Conservation (phyloP, 345 rosid genomes). For the Melaleuca quinquenervia region DNA sequence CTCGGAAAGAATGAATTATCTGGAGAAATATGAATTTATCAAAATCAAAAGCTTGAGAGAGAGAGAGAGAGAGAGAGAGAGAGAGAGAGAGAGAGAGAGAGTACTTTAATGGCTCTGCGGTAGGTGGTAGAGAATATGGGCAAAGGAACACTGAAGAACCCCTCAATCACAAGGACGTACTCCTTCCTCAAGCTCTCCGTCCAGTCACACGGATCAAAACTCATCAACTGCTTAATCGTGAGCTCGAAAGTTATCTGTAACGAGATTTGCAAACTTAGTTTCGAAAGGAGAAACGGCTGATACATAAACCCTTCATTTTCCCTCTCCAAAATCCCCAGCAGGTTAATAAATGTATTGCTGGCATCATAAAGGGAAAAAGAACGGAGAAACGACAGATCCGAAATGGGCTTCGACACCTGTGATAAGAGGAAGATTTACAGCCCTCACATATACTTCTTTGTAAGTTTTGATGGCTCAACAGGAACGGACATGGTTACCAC, state of each 20-base stretch:
- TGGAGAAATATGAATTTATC: background rate
- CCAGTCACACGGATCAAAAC: constrained; percentile 89
- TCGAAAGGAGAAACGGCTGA: background rate
- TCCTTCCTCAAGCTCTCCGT: constrained; percentile 79
- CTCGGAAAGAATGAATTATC: background rate
- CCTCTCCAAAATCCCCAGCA: constrained; percentile 8
- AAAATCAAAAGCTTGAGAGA: background rate
- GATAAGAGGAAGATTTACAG: background rate
- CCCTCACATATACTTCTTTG: background rate
- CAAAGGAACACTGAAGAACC: constrained; percentile 71
- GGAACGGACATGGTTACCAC: background rate
- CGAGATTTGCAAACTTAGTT: background rate
- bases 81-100: background rate
- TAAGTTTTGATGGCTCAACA: background rate
- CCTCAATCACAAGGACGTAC: constrained; percentile 82
- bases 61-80: background rate
- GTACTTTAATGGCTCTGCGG: constrained; percentile 52
- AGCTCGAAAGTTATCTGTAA: constrained; percentile 79
- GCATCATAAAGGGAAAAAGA: background rate
- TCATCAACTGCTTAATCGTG: constrained; percentile 81
- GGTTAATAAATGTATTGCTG: background rate
- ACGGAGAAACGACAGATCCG: background rate
- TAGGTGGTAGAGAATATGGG: constrained; percentile 74
- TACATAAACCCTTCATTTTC: constrained; percentile 33
- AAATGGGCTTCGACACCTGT: background rate